These are phyloP conservation scores for Pyricularia pennisetigena DNA, from an alignment of 2,329 filamentous ascomycete species.

Conservation along the genomic window DNA sequence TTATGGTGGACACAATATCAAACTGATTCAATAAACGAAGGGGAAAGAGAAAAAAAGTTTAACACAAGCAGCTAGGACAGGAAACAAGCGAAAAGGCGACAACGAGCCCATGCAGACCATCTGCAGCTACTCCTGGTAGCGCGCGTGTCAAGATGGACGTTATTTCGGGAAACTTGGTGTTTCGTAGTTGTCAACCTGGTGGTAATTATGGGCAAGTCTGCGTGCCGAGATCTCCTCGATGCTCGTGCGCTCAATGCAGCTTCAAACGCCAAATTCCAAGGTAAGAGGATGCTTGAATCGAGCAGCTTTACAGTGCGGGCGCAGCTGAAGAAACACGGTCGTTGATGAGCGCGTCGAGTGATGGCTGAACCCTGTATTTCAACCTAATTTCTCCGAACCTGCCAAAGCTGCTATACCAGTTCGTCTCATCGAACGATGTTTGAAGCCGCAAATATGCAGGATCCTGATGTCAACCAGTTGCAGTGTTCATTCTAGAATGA, in stretches of 20 bases:
- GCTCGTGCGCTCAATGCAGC: slow-evolving; percentile 1
- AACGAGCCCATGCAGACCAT: background rate
- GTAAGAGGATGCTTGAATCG: background rate
- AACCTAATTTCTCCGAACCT: background rate
- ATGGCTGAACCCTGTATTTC: background rate
- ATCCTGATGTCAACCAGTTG: background rate
- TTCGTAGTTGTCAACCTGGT: background rate
- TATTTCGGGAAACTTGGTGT: background rate
- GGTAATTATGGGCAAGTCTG: background rate
- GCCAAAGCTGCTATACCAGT: background rate
- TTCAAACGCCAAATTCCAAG: background rate
- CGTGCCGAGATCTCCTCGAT: background rate
- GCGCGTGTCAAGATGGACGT: background rate
- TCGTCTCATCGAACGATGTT: background rate
- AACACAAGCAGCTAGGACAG: background rate
- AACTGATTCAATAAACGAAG: background rate
- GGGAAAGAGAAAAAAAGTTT: background rate
- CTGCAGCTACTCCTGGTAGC: background rate
- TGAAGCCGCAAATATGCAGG: background rate
- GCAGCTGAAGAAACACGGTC: background rate
- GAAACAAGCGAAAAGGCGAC: no score
- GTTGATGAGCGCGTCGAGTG: background rate
- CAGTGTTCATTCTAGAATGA: background rate
- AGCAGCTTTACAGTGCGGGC: background rate
- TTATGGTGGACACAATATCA: background rate